Percentiles rank a stretch among this genome's conserved stretches.
Conservation (phyloP, 1,139 yeast species). For the Candida sp. region DNA sequence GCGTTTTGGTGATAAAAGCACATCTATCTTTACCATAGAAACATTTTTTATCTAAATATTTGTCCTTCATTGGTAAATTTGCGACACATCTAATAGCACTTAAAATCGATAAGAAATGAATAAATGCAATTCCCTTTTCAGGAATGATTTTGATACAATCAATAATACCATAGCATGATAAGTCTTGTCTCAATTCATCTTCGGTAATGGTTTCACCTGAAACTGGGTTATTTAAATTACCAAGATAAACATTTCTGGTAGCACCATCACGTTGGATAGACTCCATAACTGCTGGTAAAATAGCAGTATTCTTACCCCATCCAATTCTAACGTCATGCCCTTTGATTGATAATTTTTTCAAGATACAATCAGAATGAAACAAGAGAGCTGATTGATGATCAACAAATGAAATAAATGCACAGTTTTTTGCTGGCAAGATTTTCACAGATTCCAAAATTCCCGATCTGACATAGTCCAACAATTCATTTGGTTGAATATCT, state of each 20-base stretch:
- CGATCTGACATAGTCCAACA: conserved; percentile 85
- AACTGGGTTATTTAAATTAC: conserved; percentile 55
- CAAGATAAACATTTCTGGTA: conserved; percentile 85
- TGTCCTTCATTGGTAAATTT: conserved; percentile 50
- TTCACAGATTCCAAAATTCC: conserved; percentile 82
- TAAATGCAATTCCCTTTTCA: conserved; percentile 59
- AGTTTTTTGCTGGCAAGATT: conserved; percentile 52
- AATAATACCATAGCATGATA: conserved; percentile 50
- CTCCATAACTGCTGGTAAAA: conserved; percentile 65
- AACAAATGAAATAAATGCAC: conserved; percentile 61
- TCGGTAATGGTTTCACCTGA: conserved; percentile 52
- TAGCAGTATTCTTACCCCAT: conserved; percentile 66
- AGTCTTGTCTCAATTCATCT: conserved; percentile 50
- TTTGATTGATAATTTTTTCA: conserved; percentile 53
- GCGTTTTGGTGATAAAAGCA: conserved; percentile 84
- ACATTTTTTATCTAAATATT: conserved; percentile 54
- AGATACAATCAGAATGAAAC: conserved; percentile 59
- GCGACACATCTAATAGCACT: conserved; percentile 61
- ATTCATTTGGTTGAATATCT: conserved; percentile 76
- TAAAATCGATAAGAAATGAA: conserved; percentile 56
- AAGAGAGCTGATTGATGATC: conserved; percentile 60
- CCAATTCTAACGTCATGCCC: conserved; percentile 62
- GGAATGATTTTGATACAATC: conserved; percentile 56
- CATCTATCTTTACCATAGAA: conserved; percentile 65
- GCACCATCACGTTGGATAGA: conserved; percentile 87